Evolutionary conservation across 768 basidiomycete species (phyloP).

Genomic region (Suillus subaureus): DNA sequence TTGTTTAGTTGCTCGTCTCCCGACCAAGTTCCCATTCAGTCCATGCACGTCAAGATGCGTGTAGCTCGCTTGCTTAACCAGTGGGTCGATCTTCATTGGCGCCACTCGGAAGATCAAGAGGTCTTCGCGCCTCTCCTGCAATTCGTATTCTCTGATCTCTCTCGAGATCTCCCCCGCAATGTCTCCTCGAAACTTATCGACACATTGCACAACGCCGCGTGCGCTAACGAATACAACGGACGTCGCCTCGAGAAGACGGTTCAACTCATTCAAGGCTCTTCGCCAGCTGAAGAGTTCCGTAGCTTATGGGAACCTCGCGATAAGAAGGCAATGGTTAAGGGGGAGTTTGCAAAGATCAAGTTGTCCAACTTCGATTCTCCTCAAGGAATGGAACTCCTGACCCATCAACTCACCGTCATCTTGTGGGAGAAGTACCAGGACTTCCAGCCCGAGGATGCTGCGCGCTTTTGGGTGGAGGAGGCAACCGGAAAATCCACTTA

Average conservation of each 20-base stretch:
- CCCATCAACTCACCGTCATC: constrained; percentile 45
- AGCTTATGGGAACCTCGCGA: constrained; percentile 30
- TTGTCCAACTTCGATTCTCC: constrained; percentile 38
- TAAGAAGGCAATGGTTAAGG: constrained; percentile 31
- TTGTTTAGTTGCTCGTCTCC: constrained; percentile 19
- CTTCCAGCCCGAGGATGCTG: constrained; percentile 46
- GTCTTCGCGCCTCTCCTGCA: constrained; percentile 34
- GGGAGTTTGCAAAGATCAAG: constrained; percentile 29
- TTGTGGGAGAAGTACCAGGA: constrained; percentile 39
- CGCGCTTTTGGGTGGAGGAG: constrained; percentile 42
- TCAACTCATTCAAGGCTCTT: constrained; percentile 22
- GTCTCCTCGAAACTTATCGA: constrained; percentile 30
- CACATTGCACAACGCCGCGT: constrained; percentile 32
- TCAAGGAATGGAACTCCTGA: constrained; percentile 44
- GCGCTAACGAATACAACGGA: constrained; percentile 26
- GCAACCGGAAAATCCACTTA: constrained; percentile 19
- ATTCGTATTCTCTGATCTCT: constrained; percentile 35
- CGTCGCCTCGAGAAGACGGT: constrained; percentile 29
- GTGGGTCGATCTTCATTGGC: constrained; percentile 80
- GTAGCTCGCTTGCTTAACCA: constrained; percentile 60
- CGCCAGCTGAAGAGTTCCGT: constrained; percentile 19
- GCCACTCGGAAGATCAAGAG: constrained; percentile 47
- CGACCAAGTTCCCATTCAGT: constrained; percentile 42
- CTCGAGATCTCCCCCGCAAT: constrained; percentile 30
- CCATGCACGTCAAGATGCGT: constrained; percentile 54